Base-by-base conservation (phyloP, 768 basidiomycete species). In the Sarcodon sp. region DNA sequence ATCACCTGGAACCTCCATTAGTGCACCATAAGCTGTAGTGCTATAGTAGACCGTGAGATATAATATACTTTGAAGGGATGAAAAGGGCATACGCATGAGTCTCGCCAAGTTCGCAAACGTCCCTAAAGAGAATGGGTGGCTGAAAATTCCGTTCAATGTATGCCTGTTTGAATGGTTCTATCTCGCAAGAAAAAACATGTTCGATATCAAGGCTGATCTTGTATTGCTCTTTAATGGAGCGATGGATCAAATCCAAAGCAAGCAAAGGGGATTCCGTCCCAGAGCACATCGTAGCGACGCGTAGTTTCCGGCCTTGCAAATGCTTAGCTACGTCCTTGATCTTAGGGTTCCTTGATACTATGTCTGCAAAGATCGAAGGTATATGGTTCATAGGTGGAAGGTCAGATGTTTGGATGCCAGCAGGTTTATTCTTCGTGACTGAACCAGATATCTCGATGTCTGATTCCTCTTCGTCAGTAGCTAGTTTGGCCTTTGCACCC, bases 131-230 rank as follows among this genome's bases (percentile, higher is more conserved):
- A 27, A 94, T 64, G 10, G 92, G 91, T 18, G 93, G 93, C 36
- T 83, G 77, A 60, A 97, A 97, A 63, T 97, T 97, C 33, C 93
- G 76, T 60, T 97, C 93, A 53, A 97, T 97, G 59, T 97, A 96
- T 0, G 92, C 93, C 60, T 93, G 92, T 65, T 96, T 93, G 73
- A 91, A 94, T 3, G 92, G 91, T 59, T 92, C 92, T 48, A 96
- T 94, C 66, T 96, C 91, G 64, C 91, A 96, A 1, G 91, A 94
- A 66, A 96, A 94, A 39, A 93, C 88, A 64, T 96, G 92, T 61
- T 93, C 86, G 46, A 90, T 70, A 21, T 83, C 75, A 48, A 96
- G 65, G 2, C 72, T 66, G 46, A 83, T 55, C 3, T 69, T 75
- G 54, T 79, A 77, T 54, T 83, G 82, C 32, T 81, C 77, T 32